phyloP scores from a whole-genome alignment of 768 basidiomycete species.

The Daedaleopsis sinensis region DNA sequence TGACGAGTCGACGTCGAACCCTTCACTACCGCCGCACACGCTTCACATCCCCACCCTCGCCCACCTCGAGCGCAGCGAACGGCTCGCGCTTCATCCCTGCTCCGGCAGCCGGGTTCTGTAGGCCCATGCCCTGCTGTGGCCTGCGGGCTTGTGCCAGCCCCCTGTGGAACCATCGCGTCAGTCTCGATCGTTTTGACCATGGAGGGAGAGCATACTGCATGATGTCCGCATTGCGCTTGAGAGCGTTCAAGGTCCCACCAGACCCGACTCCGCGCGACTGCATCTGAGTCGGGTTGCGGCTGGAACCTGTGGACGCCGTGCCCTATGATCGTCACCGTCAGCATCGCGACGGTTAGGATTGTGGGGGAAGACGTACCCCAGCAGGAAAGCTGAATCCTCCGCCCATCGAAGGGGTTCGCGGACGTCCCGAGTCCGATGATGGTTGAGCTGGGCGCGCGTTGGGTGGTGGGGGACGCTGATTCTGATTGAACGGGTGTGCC shows the following conservation, averaged over 20 bases:
- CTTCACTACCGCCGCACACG: slow-evolving; percentile 14
- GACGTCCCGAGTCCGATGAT: not conserved
- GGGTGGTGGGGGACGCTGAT: not conserved
- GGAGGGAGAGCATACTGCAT: slow-evolving; percentile 21
- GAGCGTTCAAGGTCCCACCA: not conserved
- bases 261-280: not conserved
- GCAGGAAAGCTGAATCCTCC: slow-evolving; percentile 21
- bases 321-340: not conserved
- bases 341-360: not conserved
- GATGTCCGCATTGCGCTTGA: slow-evolving; percentile 23
- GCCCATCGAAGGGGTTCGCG: slow-evolving; percentile 19
- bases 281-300: not conserved
- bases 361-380: slow-evolving; percentile 1
- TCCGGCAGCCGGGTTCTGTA: slow-evolving; percentile 11
- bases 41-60: slow-evolving; percentile 21
- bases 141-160: slow-evolving; percentile 8
- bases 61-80: slow-evolving; percentile 15
- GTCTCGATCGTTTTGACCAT: not conserved
- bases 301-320: not conserved
- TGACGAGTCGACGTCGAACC: not conserved
- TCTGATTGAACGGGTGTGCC: not conserved
- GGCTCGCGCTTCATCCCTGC: slow-evolving; percentile 18
- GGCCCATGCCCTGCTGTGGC: slow-evolving; percentile 23
- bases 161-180: not conserved
- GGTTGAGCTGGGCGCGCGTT: not conserved